Conservation (phyloP, 169 alveolate genomes). For the Plasmodium malariae region DNA sequence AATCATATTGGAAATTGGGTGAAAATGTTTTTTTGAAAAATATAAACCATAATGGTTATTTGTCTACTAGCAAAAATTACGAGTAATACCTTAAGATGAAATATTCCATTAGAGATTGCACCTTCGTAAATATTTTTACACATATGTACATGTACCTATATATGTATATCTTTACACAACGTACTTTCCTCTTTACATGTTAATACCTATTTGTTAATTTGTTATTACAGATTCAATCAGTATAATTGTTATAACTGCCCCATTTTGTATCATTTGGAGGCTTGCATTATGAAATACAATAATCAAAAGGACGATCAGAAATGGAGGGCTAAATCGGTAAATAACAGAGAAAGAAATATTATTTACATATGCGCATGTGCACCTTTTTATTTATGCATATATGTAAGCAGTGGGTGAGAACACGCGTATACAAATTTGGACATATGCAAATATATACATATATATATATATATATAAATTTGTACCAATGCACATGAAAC, state of each 20-base stretch:
- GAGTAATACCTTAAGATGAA: slow-evolving; percentile 34
- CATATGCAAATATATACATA: no score
- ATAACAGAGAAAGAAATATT: not conserved
- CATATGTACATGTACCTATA: not conserved
- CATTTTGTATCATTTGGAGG: slow-evolving; percentile 46
- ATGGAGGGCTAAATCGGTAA: slow-evolving; percentile 73
- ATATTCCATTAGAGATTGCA: no score
- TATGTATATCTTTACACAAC: not conserved
- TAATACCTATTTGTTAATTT: not conserved
- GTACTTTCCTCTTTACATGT: not conserved
- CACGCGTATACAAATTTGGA: not conserved
- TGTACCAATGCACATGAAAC: not conserved
- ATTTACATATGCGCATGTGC: not conserved
- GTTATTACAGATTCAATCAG: slow-evolving; percentile 38
- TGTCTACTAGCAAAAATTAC: slow-evolving; percentile 62
- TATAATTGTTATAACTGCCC: slow-evolving; percentile 69
- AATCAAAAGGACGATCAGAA: slow-evolving; percentile 19
- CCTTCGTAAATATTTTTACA: no score
- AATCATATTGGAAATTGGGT: slow-evolving; percentile 23
- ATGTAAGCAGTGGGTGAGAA: not conserved
- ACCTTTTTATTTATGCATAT: not conserved
- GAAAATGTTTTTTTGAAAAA: slow-evolving; percentile 38
- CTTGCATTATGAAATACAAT: slow-evolving; percentile 32
- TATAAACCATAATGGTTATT: slow-evolving; percentile 43
- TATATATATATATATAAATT: not conserved